A percentile compares a stretch with the other conserved stretches of the same genome.
These are phyloP conservation scores for Babesia sp. DNA, from an alignment of 169 alveolate genomes.

Conservation along the genomic window DNA sequence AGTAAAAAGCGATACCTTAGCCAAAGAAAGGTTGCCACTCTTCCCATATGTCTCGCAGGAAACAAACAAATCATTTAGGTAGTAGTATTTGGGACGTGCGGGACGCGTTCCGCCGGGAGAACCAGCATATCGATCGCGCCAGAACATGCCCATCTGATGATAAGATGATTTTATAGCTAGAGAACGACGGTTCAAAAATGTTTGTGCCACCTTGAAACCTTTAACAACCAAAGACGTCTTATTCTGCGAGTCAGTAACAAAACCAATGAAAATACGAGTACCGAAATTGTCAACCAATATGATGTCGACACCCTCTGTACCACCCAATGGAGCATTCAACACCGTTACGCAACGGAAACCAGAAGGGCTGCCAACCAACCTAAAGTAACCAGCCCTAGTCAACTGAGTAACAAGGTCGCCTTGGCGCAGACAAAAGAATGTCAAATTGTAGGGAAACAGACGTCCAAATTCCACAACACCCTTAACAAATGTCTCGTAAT, in stretches of 20 bases:
- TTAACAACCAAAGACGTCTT: conserved; percentile 29
- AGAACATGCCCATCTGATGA: not conserved
- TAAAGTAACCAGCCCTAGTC: conserved; percentile 32
- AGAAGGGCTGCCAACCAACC: not conserved
- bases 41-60: conserved; percentile 28
- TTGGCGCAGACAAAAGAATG: conserved; percentile 32
- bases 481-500: conserved; percentile 13
- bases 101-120: not conserved
- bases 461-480: conserved; percentile 8
- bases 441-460: conserved; percentile 46
- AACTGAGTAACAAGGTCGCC: conserved; percentile 22
- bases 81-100: not conserved
- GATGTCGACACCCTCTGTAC: conserved; percentile 46
- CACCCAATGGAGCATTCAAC: conserved; percentile 23
- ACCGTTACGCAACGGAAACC: not conserved
- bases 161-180: not conserved
- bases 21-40: conserved; percentile 15
- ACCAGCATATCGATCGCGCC: not conserved
- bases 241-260: not conserved
- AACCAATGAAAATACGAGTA: conserved; percentile 51
- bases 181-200: not conserved
- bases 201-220: conserved; percentile 29
- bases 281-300: conserved; percentile 55
- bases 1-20: conserved; percentile 7
- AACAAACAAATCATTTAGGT: conserved; percentile 18